phyloP scores from a whole-genome alignment of 352 stramenopile genomes.

The Lagenidium sp. region DNA sequence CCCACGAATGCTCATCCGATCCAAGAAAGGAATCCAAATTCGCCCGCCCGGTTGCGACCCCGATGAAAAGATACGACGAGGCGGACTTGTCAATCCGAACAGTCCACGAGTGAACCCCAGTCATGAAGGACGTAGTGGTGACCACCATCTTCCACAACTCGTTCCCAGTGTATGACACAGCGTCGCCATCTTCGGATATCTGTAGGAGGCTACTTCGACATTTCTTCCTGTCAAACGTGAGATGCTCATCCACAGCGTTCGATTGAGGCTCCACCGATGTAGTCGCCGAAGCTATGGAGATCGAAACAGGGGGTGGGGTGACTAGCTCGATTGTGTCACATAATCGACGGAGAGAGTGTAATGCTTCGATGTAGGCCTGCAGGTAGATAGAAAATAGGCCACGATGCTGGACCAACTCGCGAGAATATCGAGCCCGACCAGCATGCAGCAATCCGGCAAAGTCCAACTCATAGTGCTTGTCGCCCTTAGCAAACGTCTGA shows the following conservation, averaged over 20 bases:
- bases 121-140: slow-evolving; percentile 51
- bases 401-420: slow-evolving; percentile 52
- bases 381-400: slow-evolving; percentile 64
- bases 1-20: slow-evolving; percentile 96
- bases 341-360: slow-evolving; percentile 9
- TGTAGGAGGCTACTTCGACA: slow-evolving; percentile 48
- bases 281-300: no score
- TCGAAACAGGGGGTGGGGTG: no score
- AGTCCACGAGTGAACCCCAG: slow-evolving; percentile 74
- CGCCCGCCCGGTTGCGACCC: slow-evolving; percentile 87
- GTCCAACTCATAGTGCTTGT: slow-evolving; percentile 5
- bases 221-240: slow-evolving; percentile 52
- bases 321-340: no score
- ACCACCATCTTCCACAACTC: slow-evolving; percentile 89
- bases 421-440: slow-evolving; percentile 32
- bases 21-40: slow-evolving; percentile 96
- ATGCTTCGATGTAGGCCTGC: slow-evolving; percentile 51
- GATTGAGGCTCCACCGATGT: no score
- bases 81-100: slow-evolving; percentile 93
- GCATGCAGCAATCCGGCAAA: slow-evolving; percentile 33
- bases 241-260: no score
- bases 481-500: neutral
- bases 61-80: slow-evolving; percentile 96
- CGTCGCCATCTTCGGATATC: slow-evolving; percentile 57
- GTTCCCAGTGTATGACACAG: slow-evolving; percentile 62